A percentile compares a stretch with the other conserved stretches of the same genome.
Evolutionary conservation across 163 green algal species (phyloP).

Genomic region (Picocystis sp.): DNA sequence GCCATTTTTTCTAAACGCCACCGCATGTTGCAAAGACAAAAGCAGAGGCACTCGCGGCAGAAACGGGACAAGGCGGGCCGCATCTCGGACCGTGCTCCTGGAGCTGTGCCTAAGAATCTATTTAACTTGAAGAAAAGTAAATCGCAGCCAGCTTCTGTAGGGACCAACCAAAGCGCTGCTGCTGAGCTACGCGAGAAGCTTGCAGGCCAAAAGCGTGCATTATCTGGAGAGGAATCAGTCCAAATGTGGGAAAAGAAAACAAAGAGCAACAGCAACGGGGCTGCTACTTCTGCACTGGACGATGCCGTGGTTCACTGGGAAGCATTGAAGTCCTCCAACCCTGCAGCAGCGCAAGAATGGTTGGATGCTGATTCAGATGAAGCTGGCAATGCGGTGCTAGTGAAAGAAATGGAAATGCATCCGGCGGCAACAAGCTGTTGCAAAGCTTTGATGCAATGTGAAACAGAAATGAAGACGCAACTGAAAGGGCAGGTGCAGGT

Average conservation of each 20-base stretch:
- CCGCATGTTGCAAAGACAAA: slow-evolving; percentile 38
- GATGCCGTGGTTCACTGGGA: neutral
- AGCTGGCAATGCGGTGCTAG: neutral
- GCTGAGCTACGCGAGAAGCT: slow-evolving; percentile 46
- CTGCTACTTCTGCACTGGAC: neutral
- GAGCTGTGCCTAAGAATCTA: slow-evolving; percentile 3
- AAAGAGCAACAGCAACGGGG: no score
- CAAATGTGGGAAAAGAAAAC: no score
- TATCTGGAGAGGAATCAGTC: neutral
- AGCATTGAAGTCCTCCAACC: no score
- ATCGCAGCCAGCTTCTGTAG: neutral
- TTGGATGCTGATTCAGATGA: no score
- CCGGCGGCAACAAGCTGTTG: neutral
- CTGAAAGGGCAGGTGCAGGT: slow-evolving; percentile 15
- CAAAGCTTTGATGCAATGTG: slow-evolving; percentile 8
- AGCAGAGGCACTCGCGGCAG: slow-evolving; percentile 13
- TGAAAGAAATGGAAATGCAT: neutral
- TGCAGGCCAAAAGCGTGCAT: slow-evolving; percentile 5
- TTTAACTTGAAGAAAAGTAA: no score
- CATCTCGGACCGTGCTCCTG: slow-evolving; percentile 3
- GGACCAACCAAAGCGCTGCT: slow-evolving; percentile 60
- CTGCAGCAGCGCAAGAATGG: no score
- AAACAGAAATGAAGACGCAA: slow-evolving; percentile 9
- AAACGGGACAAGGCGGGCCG: slow-evolving; percentile 21
- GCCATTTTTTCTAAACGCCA: slow-evolving; percentile 85